Base-by-base conservation (phyloP, 2,329 filamentous ascomycete species). In the Pezicula carpinea region DNA sequence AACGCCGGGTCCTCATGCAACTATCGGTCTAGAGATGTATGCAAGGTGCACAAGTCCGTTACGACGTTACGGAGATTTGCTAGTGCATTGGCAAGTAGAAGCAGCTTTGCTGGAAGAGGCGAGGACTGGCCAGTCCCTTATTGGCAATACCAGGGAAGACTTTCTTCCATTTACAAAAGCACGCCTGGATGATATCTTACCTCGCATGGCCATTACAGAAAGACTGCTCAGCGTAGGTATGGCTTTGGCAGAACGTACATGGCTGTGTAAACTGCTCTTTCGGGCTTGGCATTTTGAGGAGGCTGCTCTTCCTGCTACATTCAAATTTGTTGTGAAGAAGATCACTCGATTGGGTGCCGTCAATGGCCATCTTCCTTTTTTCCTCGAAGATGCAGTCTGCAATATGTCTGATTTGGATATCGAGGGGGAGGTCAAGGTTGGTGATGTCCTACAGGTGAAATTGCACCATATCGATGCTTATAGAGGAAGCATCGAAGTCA, bases 31-130 rank as follows among this genome's bases (percentile, higher is more conserved):
- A 2, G 71, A 79, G 45, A 76, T 77, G 66, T 84, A 85, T 62
- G 68, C 77, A 48, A 84, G 82, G 54, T 75, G 75, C 33, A 86
- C 83, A 6, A 83, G 78, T 42, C 83, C 83, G 15, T 70, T 87
- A n/a, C 79, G 83, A 29, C 76, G 83, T 36, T 85, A 76, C 63
- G 65, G 70, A 5, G 83, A 87, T 62, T 66, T 86, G 39, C 60
- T 86, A 26, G 73, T 77, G 2, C 82, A 85, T 65, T 85, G 80
- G 79, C 82, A 86, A 62, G 77, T 86, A 51, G 75, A 83, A 57
- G 76, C 75, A 2, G 74, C 78, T 8, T 65, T 86, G 26, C 57
- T 68, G 7, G 66, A 73, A 53, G 74, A 77, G 61, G 53, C 59
- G 29, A 64, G 59, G 33, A 56, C 56, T 8, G 66, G 66, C 32